Percentiles rank a stretch among this genome's conserved stretches.
Evolutionary conservation across 31 red algal genomes (phyloP).

Genomic region (Odonthalia washingtoniensis): DNA sequence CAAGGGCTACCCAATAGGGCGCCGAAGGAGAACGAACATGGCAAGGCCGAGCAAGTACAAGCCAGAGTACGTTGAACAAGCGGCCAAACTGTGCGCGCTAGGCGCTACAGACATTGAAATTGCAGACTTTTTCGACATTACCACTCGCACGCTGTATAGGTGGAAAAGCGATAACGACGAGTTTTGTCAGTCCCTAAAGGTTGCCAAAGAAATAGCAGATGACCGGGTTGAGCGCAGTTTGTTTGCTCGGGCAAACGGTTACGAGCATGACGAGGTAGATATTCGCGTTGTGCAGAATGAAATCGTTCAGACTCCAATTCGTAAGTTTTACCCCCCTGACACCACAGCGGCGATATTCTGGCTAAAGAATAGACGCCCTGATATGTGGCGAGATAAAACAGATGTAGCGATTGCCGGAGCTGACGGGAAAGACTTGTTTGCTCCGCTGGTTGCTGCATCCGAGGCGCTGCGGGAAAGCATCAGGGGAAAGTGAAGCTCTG

Average conservation of each 20-base stretch:
- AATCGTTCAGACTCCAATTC: background rate
- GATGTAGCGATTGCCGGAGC: conserved; percentile 2
- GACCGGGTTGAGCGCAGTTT: conserved; percentile 2
- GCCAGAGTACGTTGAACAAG: conserved; percentile 7
- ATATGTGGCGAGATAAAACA: conserved; percentile 18
- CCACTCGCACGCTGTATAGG: background rate
- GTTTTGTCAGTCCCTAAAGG: conserved; percentile 16
- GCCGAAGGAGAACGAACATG: too few species aligned
- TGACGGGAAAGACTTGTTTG: background rate
- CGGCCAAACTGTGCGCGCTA: background rate
- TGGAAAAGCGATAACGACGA: conserved; percentile 2
- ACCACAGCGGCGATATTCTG: conserved; percentile 11
- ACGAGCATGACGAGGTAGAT: background rate
- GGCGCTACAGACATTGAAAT: conserved; percentile 12
- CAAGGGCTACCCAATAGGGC: too few species aligned
- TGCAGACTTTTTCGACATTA: conserved; percentile 6
- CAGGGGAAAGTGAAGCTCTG: too few species aligned
- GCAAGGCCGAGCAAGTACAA: background rate
- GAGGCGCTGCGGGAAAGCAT: too few species aligned
- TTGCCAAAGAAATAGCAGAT: conserved; percentile 17
- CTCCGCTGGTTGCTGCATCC: too few species aligned
- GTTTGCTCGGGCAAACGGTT: conserved; percentile 12
- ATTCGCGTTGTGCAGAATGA: conserved; percentile 1
- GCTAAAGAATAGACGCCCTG: conserved; percentile 18
- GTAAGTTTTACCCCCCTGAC: conserved; percentile 11